These are phyloP conservation scores for Gracilariopsis chorda DNA, from an alignment of 23 red algal species.

Conservation along the genomic window DNA sequence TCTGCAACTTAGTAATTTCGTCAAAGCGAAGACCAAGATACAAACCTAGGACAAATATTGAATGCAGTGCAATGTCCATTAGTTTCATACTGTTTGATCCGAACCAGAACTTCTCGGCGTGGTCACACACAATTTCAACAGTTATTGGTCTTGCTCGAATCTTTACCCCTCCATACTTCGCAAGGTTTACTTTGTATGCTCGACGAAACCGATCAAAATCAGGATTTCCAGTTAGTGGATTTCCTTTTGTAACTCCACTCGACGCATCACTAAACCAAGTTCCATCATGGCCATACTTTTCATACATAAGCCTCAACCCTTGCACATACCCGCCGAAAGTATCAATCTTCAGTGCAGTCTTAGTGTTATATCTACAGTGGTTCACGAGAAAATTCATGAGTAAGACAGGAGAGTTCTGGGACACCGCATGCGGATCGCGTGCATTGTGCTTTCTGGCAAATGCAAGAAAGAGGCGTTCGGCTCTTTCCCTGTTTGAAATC, in stretches of 20 bases:
- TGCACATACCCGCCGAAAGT: not conserved
- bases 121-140: not conserved
- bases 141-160: conserved; percentile 3
- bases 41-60: not conserved
- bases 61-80: not conserved
- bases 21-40: not conserved
- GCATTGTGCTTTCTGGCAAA: not conserved
- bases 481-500: not conserved
- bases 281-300: not conserved
- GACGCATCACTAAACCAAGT: not conserved
- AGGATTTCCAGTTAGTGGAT: not conserved
- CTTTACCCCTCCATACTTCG: not conserved
- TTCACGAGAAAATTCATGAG: not conserved
- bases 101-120: conserved; percentile 29
- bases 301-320: not conserved
- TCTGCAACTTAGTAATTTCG: conserved; percentile 6
- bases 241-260: not conserved
- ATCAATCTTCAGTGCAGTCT: not conserved
- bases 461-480: not conserved
- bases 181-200: not conserved
- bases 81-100: not conserved
- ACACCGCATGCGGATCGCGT: not conserved
- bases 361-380: not conserved
- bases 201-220: not conserved
- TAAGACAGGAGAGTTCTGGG: not conserved